Percentiles rank a stretch among this genome's conserved stretches.
Evolutionary conservation across 345 rosid genomes (phyloP).

Genomic region (Ailanthus altissimus): DNA sequence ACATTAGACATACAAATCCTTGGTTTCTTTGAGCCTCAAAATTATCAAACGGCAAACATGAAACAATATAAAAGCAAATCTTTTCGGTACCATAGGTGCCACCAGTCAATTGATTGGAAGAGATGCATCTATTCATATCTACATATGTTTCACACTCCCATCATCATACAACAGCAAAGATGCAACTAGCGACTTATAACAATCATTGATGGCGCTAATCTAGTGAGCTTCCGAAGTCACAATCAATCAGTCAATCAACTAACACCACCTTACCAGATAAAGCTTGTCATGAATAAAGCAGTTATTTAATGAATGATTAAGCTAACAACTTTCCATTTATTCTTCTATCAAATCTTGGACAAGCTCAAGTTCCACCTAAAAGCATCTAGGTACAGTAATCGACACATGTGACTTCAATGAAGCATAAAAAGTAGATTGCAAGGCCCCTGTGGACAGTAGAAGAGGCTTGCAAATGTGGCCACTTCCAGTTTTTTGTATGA

Average conservation of each 20-base stretch:
- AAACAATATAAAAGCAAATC: background rate
- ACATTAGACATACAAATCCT: constrained; percentile 5
- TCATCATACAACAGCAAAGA: constrained; percentile 21
- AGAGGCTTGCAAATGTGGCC: background rate
- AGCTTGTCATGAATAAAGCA: constrained; percentile 24
- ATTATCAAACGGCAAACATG: constrained; percentile 3
- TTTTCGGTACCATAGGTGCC: background rate
- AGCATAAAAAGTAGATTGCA: background rate
- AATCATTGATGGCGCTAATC: constrained; percentile 43
- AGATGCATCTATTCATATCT: constrained; percentile 21
- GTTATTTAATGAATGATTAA: constrained; percentile 25
- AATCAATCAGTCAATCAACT: constrained; percentile 37
- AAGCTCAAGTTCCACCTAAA: constrained; percentile 28
- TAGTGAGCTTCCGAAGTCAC: constrained; percentile 35
- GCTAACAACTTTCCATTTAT: constrained; percentile 15
- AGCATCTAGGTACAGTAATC: constrained; percentile 28
- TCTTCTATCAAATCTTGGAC: constrained; percentile 7
- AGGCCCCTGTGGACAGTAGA: background rate
- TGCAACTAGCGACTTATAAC: constrained; percentile 27
- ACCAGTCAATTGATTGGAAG: constrained; percentile 2
- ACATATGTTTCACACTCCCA: constrained; percentile 30
- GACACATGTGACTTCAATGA: constrained; percentile 13
- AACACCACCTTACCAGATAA: constrained; percentile 36
- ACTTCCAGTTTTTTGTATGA: background rate
- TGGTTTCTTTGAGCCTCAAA: constrained; percentile 12